Evolutionary conservation across 768 basidiomycete species (phyloP).

Genomic region (Ephemerocybe angulata): DNA sequence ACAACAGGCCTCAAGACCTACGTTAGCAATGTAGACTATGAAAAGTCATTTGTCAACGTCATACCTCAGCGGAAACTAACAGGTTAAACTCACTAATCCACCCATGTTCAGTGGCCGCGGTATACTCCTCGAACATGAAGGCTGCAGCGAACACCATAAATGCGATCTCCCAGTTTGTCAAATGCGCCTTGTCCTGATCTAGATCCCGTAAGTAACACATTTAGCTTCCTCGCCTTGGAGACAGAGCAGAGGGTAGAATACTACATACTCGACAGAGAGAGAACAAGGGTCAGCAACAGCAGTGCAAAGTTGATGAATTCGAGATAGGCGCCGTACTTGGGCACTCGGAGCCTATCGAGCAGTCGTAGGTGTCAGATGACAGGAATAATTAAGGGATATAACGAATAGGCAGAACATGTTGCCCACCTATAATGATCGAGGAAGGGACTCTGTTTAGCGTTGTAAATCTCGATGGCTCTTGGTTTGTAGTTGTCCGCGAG

Average conservation of each 20-base stretch:
- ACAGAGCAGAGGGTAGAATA: background rate
- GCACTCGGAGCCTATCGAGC: conserved; percentile 70
- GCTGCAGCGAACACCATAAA: conserved; percentile 77
- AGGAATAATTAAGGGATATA: background rate
- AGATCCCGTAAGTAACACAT: conserved; percentile 3
- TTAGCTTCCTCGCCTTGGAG: conserved; percentile 3
- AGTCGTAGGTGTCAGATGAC: conserved; percentile 8
- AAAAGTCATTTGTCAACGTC: background rate
- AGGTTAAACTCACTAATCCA: conserved; percentile 63
- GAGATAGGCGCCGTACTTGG: conserved; percentile 70
- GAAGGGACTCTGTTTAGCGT: conserved; percentile 61
- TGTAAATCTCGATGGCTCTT: conserved; percentile 68
- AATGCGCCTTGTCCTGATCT: conserved; percentile 53
- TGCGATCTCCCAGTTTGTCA: conserved; percentile 62
- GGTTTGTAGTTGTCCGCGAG: conserved; percentile 90
- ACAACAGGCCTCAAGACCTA: conserved; percentile 27
- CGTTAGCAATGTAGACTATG: conserved; percentile 88
- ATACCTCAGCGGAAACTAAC: background rate
- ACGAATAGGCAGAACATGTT: background rate
- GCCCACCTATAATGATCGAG: conserved; percentile 88
- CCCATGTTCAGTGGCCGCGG: conserved; percentile 81
- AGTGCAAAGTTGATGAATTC: conserved; percentile 76
- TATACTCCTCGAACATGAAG: conserved; percentile 84
- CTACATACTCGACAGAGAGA: conserved; percentile 74
- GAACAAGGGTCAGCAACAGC: conserved; percentile 63